Evolutionary conservation across 2,329 filamentous ascomycete genomes (phyloP).

Genomic region (Gyromitra esculenta): DNA sequence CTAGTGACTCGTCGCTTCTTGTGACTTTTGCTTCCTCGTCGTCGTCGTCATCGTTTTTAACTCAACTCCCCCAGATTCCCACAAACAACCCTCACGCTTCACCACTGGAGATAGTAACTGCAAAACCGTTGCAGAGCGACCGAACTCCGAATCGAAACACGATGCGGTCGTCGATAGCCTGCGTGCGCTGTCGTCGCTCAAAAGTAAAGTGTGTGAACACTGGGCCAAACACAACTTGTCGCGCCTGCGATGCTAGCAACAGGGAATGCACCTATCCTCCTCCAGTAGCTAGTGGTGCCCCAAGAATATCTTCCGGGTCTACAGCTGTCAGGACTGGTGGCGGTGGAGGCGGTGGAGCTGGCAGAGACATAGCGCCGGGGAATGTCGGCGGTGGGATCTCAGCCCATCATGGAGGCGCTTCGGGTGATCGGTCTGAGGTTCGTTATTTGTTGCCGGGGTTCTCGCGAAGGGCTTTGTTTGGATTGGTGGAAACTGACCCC

Average conservation of each 20-base stretch:
- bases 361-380: constrained; percentile 61
- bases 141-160: constrained; percentile 52
- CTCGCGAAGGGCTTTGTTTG: constrained; percentile 13
- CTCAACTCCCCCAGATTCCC: constrained; percentile 36
- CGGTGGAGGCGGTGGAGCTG: constrained; percentile 49
- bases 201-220: constrained; percentile 90
- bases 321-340: constrained; percentile 26
- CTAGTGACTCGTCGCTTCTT: constrained; percentile 16
- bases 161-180: constrained; percentile 58
- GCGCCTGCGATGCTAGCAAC: constrained; percentile 76
- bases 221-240: constrained; percentile 76
- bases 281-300: constrained; percentile 58
- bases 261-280: constrained; percentile 78
- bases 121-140: constrained; percentile 47
- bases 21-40: constrained; percentile 6
- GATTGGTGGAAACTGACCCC: constrained; percentile 15
- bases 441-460: constrained; percentile 1
- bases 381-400: constrained; percentile 60
- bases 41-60: constrained; percentile 13
- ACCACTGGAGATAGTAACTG: constrained; percentile 44
- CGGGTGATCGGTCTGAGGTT: constrained; percentile 51
- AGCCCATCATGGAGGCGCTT: constrained; percentile 59
- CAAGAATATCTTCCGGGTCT: constrained; percentile 58
- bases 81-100: constrained; percentile 34
- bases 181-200: constrained; percentile 60